Evolutionary conservation across 148 eudicot species (phyloP).

Genomic region (Fagopyrum homotropicum): DNA sequence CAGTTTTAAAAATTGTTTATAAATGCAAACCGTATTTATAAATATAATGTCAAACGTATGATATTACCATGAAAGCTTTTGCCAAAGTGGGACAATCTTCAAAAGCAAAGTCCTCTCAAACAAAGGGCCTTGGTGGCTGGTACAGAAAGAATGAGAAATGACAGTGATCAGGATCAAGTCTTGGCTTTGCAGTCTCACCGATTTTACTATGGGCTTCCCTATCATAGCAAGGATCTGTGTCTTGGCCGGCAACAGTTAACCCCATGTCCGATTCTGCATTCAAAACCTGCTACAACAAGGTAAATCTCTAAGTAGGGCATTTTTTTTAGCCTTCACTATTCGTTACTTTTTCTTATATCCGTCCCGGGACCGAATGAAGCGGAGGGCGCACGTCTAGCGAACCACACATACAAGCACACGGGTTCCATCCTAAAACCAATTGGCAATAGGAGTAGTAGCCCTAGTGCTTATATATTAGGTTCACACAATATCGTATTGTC

Average conservation of each 20-base stretch:
- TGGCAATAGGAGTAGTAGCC: too few relatives aligned
- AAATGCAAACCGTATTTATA: neutral
- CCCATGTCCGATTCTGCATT: constrained; percentile 65
- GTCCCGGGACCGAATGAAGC: too few relatives aligned
- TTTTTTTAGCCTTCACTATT: too few relatives aligned
- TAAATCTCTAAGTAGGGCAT: neutral
- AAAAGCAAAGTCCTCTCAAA: constrained; percentile 42
- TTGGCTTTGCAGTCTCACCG: constrained; percentile 56
- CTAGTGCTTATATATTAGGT: too few relatives aligned
- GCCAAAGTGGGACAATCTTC: constrained; percentile 46
- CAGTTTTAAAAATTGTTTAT: neutral
- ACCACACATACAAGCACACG: too few relatives aligned
- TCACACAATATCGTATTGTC: too few relatives aligned
- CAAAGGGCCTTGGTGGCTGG: constrained; percentile 37
- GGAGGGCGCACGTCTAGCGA: too few relatives aligned
- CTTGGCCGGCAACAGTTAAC: constrained; percentile 51
- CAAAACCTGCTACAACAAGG: constrained; percentile 31
- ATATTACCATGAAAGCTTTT: constrained; percentile 62
- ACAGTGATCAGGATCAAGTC: constrained; percentile 49
- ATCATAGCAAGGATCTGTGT: constrained; percentile 48
- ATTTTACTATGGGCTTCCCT: constrained; percentile 44
- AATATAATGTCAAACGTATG: too few relatives aligned
- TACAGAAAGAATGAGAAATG: constrained; percentile 49
- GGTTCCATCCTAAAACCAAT: too few relatives aligned
- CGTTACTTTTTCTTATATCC: too few relatives aligned